Evolutionary conservation across 805 yeast species (phyloP).

Genomic region (Trichomonascus vanleenenianus): DNA sequence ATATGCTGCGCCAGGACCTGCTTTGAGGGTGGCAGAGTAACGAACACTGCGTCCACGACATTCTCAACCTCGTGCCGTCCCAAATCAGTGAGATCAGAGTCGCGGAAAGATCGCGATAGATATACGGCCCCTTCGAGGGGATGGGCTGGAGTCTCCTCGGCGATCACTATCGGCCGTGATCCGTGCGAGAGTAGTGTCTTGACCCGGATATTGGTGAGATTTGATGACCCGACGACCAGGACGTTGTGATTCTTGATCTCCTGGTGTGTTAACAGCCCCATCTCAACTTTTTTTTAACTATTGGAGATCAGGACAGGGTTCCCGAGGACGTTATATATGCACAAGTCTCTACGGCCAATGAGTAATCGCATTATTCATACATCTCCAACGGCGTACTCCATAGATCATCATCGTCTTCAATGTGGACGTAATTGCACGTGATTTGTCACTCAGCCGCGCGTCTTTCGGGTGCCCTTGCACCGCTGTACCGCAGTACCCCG

Average conservation of each 20-base stretch:
- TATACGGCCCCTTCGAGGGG: conserved; percentile 19
- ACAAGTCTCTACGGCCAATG: no score
- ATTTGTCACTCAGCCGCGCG: not conserved
- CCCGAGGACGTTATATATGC: not conserved
- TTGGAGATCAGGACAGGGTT: not conserved
- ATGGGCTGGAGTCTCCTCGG: not conserved
- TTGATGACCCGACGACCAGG: conserved; percentile 47
- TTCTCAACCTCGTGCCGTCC: conserved; percentile 58
- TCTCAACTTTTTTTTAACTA: no score
- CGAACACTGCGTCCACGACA: conserved; percentile 72
- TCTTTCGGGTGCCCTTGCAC: no score
- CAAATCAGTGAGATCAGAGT: conserved; percentile 40
- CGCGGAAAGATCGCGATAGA: conserved; percentile 31
- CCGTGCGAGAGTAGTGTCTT: conserved; percentile 44
- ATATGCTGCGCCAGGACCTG: conserved; percentile 33
- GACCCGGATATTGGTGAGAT: conserved; percentile 41
- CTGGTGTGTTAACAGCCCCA: conserved; percentile 15
- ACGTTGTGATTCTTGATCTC: conserved; percentile 40
- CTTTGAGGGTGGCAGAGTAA: conserved; percentile 36
- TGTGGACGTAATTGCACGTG: conserved; percentile 1
- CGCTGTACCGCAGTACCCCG: no score
- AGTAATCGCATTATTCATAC: not conserved
- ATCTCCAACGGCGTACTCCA: not conserved
- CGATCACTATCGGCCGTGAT: conserved; percentile 46
- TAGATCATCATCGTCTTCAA: not conserved